Evolutionary conservation across 441 rosid genomes (phyloP).

Genomic region (Euphorbia schlechtendalii): DNA sequence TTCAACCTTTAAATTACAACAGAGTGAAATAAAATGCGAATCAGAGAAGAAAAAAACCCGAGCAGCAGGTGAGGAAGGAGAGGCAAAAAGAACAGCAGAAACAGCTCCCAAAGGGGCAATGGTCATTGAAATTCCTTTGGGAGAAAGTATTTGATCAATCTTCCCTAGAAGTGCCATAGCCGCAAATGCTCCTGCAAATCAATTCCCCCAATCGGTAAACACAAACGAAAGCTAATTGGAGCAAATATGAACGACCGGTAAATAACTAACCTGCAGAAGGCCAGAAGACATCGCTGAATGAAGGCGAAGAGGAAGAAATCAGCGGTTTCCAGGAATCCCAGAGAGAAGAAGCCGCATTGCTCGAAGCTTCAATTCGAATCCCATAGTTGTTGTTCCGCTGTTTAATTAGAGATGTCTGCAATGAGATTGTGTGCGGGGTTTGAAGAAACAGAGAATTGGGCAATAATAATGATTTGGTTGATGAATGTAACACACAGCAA

Average conservation of each 20-base stretch:
- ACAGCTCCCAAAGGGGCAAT: slow-evolving; percentile 88
- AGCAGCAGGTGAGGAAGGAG: slow-evolving; percentile 77
- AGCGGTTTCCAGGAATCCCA: slow-evolving; percentile 82
- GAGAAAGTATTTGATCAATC: slow-evolving; percentile 59
- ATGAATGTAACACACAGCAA: background rate
- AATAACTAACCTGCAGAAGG: slow-evolving; percentile 61
- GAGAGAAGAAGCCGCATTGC: slow-evolving; percentile 34
- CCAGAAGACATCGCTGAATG: slow-evolving; percentile 76
- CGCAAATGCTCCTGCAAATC: slow-evolving; percentile 70
- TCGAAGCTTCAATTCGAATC: slow-evolving; percentile 28
- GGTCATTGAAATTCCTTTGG: slow-evolving; percentile 65
- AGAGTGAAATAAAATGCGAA: no score
- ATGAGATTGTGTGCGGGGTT: slow-evolving; percentile 2
- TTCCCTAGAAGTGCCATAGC: slow-evolving; percentile 86
- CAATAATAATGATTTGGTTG: background rate
- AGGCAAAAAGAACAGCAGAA: slow-evolving; percentile 57
- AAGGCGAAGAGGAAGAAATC: slow-evolving; percentile 38
- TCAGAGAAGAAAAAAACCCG: slow-evolving; percentile 36
- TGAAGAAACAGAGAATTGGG: background rate
- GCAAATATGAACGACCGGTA: background rate
- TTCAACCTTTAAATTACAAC: no score
- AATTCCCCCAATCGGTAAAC: background rate
- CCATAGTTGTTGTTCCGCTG: slow-evolving; percentile 1
- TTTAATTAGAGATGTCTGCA: slow-evolving; percentile 1
- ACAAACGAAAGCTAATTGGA: background rate